A percentile compares a stretch with the other conserved stretches of the same genome.
These are phyloP conservation scores for Teunomyces gatunensis DNA, from an alignment of 805 yeast genomes.

Conservation along the genomic window DNA sequence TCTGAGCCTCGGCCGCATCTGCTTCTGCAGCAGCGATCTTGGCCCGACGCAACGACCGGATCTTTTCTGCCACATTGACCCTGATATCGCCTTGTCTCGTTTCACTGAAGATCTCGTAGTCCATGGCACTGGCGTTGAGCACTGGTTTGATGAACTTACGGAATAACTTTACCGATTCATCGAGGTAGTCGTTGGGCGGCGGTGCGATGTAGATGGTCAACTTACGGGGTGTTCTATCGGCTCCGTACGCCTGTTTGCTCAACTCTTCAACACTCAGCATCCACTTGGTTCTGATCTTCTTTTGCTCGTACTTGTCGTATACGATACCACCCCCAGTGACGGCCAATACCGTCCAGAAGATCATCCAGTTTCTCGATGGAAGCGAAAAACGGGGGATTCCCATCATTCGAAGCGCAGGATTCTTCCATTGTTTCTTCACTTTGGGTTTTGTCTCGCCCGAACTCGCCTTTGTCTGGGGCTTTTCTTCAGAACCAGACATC, in stretches of 20 bases:
- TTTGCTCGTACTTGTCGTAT: conserved; percentile 77
- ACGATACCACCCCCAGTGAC: conserved; percentile 68
- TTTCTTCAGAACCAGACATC: conserved; percentile 1
- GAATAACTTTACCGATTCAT: conserved; percentile 69
- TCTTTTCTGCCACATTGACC: conserved; percentile 72
- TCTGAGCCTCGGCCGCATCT: conserved; percentile 3
- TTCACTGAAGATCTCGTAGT: conserved; percentile 74
- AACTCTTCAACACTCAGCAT: conserved; percentile 55
- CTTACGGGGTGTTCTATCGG: conserved; percentile 64
- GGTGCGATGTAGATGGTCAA: conserved; percentile 86
- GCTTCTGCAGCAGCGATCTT: conserved; percentile 11
- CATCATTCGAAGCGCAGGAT: conserved; percentile 82
- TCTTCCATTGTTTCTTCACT: conserved; percentile 48
- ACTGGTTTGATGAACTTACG: conserved; percentile 82
- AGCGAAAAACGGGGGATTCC: conserved; percentile 75
- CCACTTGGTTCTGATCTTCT: conserved; percentile 60
- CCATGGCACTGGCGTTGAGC: conserved; percentile 78
- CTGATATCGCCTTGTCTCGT: conserved; percentile 89
- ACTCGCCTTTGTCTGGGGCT: background rate
- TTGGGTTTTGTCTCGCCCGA: conserved; percentile 1
- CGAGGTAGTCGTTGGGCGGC: conserved; percentile 92
- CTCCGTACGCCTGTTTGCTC: conserved; percentile 44
- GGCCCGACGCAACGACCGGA: conserved; percentile 63
- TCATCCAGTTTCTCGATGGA: conserved; percentile 92
- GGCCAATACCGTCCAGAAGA: conserved; percentile 74